Percentiles rank a stretch among this genome's conserved stretches.
phyloP scores from a whole-genome alignment of 805 yeast species.

The Clavispora santaluciae region DNA sequence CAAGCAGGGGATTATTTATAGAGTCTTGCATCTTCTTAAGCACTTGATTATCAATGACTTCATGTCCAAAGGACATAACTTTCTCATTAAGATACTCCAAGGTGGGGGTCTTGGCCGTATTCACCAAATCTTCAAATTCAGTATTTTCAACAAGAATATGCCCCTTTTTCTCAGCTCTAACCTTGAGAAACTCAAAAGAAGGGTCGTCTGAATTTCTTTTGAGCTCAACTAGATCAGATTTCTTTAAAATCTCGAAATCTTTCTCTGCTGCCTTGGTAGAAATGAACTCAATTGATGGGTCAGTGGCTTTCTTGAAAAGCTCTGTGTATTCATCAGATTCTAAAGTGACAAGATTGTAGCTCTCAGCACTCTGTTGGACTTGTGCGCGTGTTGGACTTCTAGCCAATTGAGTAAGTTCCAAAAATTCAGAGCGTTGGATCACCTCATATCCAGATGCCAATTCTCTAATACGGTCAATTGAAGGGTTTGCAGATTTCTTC shows the following conservation, averaged over 20 bases:
- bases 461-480: conserved; percentile 11
- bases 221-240: conserved; percentile 2
- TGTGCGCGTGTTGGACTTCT: conserved; percentile 23
- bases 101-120: conserved; percentile 14
- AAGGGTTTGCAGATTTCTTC: conserved; percentile 10
- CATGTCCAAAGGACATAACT: conserved; percentile 13
- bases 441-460: conserved; percentile 17
- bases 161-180: conserved; percentile 6
- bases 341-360: conserved; percentile 26
- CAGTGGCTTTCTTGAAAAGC: conserved; percentile 25
- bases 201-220: conserved; percentile 5
- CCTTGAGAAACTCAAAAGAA: conserved; percentile 2
- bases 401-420: conserved; percentile 11
- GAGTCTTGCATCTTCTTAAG: conserved; percentile 9
- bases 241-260: conserved; percentile 5
- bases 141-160: conserved; percentile 2
- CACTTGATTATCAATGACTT: neutral
- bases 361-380: conserved; percentile 32
- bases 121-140: conserved; percentile 6
- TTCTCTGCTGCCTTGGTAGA: conserved; percentile 11
- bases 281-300: conserved; percentile 23
- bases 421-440: conserved; percentile 13
- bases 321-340: conserved; percentile 28
- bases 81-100: conserved; percentile 6
- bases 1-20: conserved; percentile 11